Evolutionary conservation across 148 eudicot genomes (phyloP), one percentile per base, ranked within the genome.

Genomic region (Chenopodium album): DNA sequence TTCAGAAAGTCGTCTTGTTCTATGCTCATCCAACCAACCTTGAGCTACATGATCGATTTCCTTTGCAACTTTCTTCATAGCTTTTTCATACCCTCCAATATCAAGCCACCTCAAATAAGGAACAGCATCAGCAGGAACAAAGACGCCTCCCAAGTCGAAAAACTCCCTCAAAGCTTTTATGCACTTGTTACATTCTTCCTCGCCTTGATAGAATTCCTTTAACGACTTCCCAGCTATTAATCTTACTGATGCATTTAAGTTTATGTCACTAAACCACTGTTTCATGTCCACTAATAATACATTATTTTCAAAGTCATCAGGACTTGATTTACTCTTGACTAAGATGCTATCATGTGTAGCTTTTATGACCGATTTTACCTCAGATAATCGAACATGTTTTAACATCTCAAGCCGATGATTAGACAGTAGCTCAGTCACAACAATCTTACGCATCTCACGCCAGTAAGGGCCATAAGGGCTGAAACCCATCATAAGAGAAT

Each of bases 361-460:
- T 56, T 56, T 74, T 5, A 89, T 80, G 4, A 84, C 78, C 13
- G 82, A 72, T 59, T 81, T 77, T 11, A 87, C 54, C 56, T 85
- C 90, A 0, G 83, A 70, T 0, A 54, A 75, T 11, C 86, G 32
- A 23, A 82, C 76, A 23, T 81, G 71, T 62, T 71, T 81, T 1
- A 78, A 77, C 64, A 70, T 46, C 32, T 82, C 85, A 1, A 91
- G n/a, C 46, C 83, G 76, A 6, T 64, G 76, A 48, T 50, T 80
- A 0, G 90, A 87, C 29, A 91, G 83, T 20, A 91, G 86, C 70
- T 88, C 84, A 0, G 80, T 41, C 48, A 73, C 19, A 6, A 66
- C 75, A 1, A 89, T 69, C 82, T 86, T 88, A 13, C 89, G 82
- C 22, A 88, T 66, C 29, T 88, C 80, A 0, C 89, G 84, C 92